Base-by-base conservation (phyloP, 2,329 filamentous ascomycete species). In the Aureobasidium pullulans region DNA sequence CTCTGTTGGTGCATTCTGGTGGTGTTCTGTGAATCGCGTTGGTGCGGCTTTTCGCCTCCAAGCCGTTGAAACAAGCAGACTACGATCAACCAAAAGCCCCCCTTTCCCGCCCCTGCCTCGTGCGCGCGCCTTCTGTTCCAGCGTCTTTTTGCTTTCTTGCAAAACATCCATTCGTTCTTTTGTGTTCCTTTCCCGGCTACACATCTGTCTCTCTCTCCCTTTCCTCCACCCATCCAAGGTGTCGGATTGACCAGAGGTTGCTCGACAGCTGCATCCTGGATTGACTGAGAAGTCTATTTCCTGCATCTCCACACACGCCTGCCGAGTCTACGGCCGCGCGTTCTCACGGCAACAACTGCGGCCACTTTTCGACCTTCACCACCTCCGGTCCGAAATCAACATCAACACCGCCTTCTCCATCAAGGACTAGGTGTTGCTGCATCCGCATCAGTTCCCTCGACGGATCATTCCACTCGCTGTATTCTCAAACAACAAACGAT, bases 41-140 rank as follows among this genome's bases (percentile, higher is more conserved):
- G 57, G 44, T 43, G 44, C 46, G 54, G 34, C 13, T 29, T 58
- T 43, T 53, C 37, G 39, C 57, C 47, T 53, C 39, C 39, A 43
- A 53, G 57, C 57, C 57, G 57, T 59, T 59, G 57, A 53, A 59
- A 59, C 57, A 59, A 56, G 39, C 46, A 36, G 47, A 54, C 50
- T 54, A 32, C 46, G 47, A 46, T 53, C 57, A 57, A 57, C 54
- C 54, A 46, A 57, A 48, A 57, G 42, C 34, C 37, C 57, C 57
- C 57, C 47, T 59, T 59, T 59, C 47, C 57, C 57, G 54, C 54
- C 56, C 44, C 56, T 59, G 56, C 47, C 47, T 59, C 57, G 54
- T 48, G 54, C 43, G 57, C 53, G 57, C 57, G 57, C 57, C 57
- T 59, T 59, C 57, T 50, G 54, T 40, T 48, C 53, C 54, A 57